phyloP scores from a whole-genome alignment of 202 grass and related monocot genomes.

The Setaria italica region DNA sequence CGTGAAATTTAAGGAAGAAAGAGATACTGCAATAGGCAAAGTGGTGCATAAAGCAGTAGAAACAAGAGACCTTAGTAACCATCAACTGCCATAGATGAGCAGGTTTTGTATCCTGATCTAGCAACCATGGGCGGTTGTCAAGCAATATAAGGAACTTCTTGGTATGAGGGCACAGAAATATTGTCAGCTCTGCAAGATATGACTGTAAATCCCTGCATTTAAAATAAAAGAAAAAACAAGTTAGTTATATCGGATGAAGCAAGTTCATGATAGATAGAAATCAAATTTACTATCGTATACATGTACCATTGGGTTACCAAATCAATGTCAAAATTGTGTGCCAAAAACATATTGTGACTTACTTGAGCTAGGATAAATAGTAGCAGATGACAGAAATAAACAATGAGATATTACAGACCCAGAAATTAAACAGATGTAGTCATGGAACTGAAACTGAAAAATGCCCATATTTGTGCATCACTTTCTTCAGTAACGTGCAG shows the following conservation, averaged over 20 bases:
- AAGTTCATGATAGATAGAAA: conserved; percentile 9
- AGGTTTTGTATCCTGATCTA: conserved; percentile 74
- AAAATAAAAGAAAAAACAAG: background rate
- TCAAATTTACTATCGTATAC: conserved; percentile 23
- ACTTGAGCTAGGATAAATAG: background rate
- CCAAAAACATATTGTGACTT: background rate
- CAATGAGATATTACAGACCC: background rate
- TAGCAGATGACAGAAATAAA: background rate
- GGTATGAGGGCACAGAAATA: conserved; percentile 70
- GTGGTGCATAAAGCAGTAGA: conserved; percentile 9
- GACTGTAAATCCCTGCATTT: conserved; percentile 92
- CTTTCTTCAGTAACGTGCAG: background rate
- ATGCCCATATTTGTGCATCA: background rate
- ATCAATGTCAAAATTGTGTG: conserved; percentile 1
- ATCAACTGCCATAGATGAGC: conserved; percentile 92
- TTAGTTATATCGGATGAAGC: background rate
- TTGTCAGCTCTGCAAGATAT: conserved; percentile 79
- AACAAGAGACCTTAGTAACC: conserved; percentile 81
- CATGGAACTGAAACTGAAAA: conserved; percentile 18
- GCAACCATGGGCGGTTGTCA: conserved; percentile 84
- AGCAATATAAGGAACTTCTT: conserved; percentile 90
- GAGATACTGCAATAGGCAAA: background rate
- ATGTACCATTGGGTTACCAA: background rate
- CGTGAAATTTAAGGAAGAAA: conserved; percentile 11
- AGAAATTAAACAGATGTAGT: background rate